Percentiles rank a stretch among this genome's conserved stretches.
Conservation (phyloP, 2,329 filamentous ascomycete genomes). For the Aspergillus hiratsukae region DNA sequence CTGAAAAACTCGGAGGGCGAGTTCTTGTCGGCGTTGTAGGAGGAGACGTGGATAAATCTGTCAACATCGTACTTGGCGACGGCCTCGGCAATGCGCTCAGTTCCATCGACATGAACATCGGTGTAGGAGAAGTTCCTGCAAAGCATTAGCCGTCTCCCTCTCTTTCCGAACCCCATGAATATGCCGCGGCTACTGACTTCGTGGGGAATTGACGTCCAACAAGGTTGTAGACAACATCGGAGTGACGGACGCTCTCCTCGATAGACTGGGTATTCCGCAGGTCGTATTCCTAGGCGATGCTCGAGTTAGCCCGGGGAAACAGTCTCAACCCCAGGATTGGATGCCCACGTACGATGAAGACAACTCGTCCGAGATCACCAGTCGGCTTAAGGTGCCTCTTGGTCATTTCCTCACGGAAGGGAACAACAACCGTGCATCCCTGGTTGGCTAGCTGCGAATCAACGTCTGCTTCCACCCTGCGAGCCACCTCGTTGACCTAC, state of each 20-base stretch:
- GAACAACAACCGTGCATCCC: slow-evolving; percentile 90
- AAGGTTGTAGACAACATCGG: slow-evolving; percentile 95
- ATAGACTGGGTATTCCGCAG: slow-evolving; percentile 91
- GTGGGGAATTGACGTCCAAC: slow-evolving; percentile 93
- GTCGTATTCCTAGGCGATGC: slow-evolving; percentile 71
- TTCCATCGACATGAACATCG: slow-evolving; percentile 89
- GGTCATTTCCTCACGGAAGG: slow-evolving; percentile 94
- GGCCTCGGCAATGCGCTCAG: slow-evolving; percentile 86
- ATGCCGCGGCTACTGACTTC: slow-evolving; percentile 58
- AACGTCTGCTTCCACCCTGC: slow-evolving; percentile 25
- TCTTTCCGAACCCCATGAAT: background rate
- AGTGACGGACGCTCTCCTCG: slow-evolving; percentile 93
- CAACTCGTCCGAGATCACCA: slow-evolving; percentile 86
- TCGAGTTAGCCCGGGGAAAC: slow-evolving; percentile 13
- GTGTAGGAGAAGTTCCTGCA: slow-evolving; percentile 83
- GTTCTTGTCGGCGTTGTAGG: slow-evolving; percentile 77
- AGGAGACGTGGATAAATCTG: slow-evolving; percentile 93
- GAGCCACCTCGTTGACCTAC: slow-evolving; percentile 42
- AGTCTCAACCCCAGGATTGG: background rate
- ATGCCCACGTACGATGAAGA: slow-evolving; percentile 64
- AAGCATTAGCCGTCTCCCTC: slow-evolving; percentile 29
- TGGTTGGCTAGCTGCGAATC: slow-evolving; percentile 62
- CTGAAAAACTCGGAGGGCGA: slow-evolving; percentile 86
- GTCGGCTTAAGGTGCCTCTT: slow-evolving; percentile 95
- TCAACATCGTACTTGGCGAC: slow-evolving; percentile 98